phyloP scores from a whole-genome alignment of 306 rosid genomes.

The Castanopsis chinensis region DNA sequence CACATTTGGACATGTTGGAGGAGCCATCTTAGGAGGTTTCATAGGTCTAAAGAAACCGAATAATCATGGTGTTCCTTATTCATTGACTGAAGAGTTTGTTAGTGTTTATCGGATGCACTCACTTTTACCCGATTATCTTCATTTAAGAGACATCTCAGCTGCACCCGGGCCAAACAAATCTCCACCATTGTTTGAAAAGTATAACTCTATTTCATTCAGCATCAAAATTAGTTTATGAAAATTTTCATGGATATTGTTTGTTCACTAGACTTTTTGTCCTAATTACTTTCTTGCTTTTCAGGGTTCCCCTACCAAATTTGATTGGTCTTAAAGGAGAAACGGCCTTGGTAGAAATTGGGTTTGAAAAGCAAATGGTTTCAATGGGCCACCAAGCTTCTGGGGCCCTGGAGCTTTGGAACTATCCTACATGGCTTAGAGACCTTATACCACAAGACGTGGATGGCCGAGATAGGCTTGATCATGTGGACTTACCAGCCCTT shows the following conservation, averaged over 20 bases:
- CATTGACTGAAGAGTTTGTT: slow-evolving; percentile 59
- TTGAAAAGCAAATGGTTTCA: slow-evolving; percentile 46
- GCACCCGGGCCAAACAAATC: slow-evolving; percentile 45
- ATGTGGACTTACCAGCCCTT: slow-evolving; percentile 55
- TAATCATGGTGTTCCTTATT: slow-evolving; percentile 57
- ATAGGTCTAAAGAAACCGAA: slow-evolving; percentile 51
- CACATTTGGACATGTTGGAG: slow-evolving; percentile 63
- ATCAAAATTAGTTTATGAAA: not conserved
- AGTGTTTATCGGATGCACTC: slow-evolving; percentile 59
- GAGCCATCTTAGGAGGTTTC: slow-evolving; percentile 39
- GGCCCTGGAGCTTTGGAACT: slow-evolving; percentile 55
- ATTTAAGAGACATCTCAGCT: slow-evolving; percentile 39
- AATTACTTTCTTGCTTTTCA: not conserved
- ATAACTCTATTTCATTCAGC: not conserved
- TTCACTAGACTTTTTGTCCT: not conserved
- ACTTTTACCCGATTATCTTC: slow-evolving; percentile 45
- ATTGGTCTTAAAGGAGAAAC: slow-evolving; percentile 47
- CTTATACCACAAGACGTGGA: slow-evolving; percentile 38
- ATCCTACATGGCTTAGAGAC: slow-evolving; percentile 46
- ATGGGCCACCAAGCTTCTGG: slow-evolving; percentile 78
- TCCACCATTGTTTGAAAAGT: slow-evolving; percentile 47
- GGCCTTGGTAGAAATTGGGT: slow-evolving; percentile 37
- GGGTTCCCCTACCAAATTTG: slow-evolving; percentile 45
- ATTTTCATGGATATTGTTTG: not conserved
- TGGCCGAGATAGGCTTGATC: slow-evolving; percentile 53